Base-by-base conservation (phyloP, 768 basidiomycete species). In the Candolleomyces efflorescens region DNA sequence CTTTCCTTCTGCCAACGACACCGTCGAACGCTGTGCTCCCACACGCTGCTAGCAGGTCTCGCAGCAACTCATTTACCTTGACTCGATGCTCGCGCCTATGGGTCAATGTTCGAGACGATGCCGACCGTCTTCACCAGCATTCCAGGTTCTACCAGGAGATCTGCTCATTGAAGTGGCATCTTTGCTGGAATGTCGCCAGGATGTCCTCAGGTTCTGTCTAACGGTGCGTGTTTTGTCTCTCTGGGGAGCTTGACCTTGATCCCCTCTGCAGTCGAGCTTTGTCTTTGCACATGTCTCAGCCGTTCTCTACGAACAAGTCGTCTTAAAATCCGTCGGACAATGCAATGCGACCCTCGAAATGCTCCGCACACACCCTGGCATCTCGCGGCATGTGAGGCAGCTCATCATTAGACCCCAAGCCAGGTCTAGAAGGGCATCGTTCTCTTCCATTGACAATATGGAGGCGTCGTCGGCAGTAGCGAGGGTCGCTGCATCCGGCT, bases 321-420 rank as follows among this genome's bases (percentile, higher is more conserved):
- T 75, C 24, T 74, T 91, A 46, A 73, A 75, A 56, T 79, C 81
- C 26, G 67, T 74, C 1, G 73, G 78, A 26, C 89, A 91, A 76
- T 90, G 86, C 63, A 65, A 67, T n/a, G 64, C 68, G 12, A 91
- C 90, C 0, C 77, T 91, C 38, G 65, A 67, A 22, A 90, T 92
- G 89, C 83, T 92, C 32, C 63, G 64, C 56, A 67, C 67, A 13
- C 74, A 75, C 9, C 80, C 79, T 1, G 76, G 77, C 46, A 80
- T 90, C 48, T 83, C 89, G 0, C 82, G 88, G 20, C 89, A 90
- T 65, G 81, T 90, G 41, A 81, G 79, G 27, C 75, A 80, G 54
- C 80, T 92, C 17, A 62, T 77, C 20, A 81, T 79, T 6, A 69
- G 67, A 62, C 67, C 66, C 2, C 68, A 60, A 46, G 60, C 60